Evolutionary conservation across 176 grass and related monocot species (phyloP), one percentile per base, ranked within the genome.

Genomic region (Areca catechu): DNA sequence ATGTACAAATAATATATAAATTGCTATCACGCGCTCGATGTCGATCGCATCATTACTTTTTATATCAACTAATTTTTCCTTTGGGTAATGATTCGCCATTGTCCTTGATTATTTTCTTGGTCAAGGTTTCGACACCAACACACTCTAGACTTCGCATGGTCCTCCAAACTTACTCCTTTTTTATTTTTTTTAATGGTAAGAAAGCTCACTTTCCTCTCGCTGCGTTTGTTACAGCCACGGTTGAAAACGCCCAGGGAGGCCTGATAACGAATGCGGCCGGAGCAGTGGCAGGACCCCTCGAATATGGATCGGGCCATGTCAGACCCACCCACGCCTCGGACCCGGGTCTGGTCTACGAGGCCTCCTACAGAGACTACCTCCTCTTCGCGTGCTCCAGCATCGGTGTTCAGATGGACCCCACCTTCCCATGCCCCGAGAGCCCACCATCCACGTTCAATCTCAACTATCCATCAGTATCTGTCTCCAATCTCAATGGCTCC

Each of bases 281-380:
- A 16, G 19, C 56, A 17, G 56, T 66, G 0, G 84, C 78, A 4
- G 83, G 93, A 24, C 87, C 83, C 49, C 77, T 98, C 62, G 87
- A 85, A 15, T 98, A 80, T 21, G 83, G 87, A 1, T 78, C 84
- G 37, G 93, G 93, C 16, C 87, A 98, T 66, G 55, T 98, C 51
- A 47, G 93, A 73, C 87, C 87, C 51, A 75, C 3, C 4, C 84
- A 88, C 73, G 93, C 93, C 9, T 50, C 83, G 6, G 81, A 98
- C 67, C 87, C 93, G 17, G 93, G 84, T 54, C 75, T 98, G 2
- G 71, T 98, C 15, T 98, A 98, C 74, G 86, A 98, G 58, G 84
- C 87, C 16, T 65, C 84, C 22, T 98, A 85, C 72, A 15, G 73
- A 19, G 87, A 98, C 66, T 98, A 98, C 78, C 84, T 92, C 15